Base-by-base conservation (phyloP, 176 grass and related monocot genomes). In the Saccharum spontaneum region DNA sequence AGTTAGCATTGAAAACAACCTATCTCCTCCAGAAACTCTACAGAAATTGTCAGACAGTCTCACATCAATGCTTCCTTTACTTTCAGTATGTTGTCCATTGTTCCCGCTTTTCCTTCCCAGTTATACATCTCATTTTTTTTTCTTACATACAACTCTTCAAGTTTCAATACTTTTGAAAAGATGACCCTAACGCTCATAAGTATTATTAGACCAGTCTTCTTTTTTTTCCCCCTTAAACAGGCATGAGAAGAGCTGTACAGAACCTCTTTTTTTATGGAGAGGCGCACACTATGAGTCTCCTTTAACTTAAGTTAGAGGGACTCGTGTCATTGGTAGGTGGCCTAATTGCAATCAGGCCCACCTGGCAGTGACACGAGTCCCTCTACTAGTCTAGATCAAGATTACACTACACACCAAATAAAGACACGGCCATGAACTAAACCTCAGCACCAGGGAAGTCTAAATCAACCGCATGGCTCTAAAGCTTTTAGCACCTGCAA, bases 21-120 rank as follows among this genome's bases (percentile, higher is more conserved):
- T 94, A 84, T 86, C 89, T 82, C 87, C 90, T 71, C 89, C 59
- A 57, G 83, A 92, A 84, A 87, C 70, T 69, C 83, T 98, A 7
- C 88, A 94, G 75, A 89, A 95, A 59, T 83, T 98, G 60, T 89
- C 89, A 85, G 83, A 92, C 9, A 90, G 70, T 77, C 93, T 98
- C 69, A 90, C 91, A 85, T 94, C 89, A 79, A 87, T 98, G 88
- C 79, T 98, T 31, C 91, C 93, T 89, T 86, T 95, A 49, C 96
- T 98, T 71, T 92, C 91, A 50, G 96, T 98, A 90, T 74, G 91
- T 81, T 67, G 41, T 55, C 46, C 33, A 20, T 23, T 52, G 36
- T 55, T 30, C 40, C 11, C 12, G 6, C 10, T 82, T 83, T 68
- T 52, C 14, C 30, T 49, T 68, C 71, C 16, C 20, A 65, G 4